Percentiles rank a stretch among this genome's conserved stretches.
Conservation (phyloP, 2,329 filamentous ascomycete genomes). For the Stagonosporopsis rhizophila region DNA sequence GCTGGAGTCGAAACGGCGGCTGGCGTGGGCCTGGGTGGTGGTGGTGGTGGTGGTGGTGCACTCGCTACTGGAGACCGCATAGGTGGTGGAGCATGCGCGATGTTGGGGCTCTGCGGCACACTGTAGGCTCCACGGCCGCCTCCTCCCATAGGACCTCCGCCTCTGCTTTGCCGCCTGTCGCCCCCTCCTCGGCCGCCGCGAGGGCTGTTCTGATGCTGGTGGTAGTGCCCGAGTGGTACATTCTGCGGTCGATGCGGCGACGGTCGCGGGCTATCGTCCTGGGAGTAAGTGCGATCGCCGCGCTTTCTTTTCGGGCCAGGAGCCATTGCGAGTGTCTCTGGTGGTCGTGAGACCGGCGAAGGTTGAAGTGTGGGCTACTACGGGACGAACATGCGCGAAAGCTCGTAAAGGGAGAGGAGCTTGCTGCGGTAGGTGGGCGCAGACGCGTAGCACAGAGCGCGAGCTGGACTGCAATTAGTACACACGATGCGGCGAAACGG, state of each 20-base stretch:
- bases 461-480: background rate
- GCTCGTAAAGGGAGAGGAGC: slow-evolving; percentile 10
- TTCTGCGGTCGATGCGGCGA: slow-evolving; percentile 61
- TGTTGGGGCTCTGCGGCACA: slow-evolving; percentile 40
- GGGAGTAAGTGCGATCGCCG: slow-evolving; percentile 53
- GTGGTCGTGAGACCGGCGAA: slow-evolving; percentile 36
- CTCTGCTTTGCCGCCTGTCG: slow-evolving; percentile 23
- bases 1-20: slow-evolving; percentile 28
- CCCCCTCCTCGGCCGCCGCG: slow-evolving; percentile 39
- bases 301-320: slow-evolving; percentile 65
- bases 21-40: slow-evolving; percentile 23
- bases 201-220: slow-evolving; percentile 47
- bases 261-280: slow-evolving; percentile 53
- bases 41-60: slow-evolving; percentile 27
- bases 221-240: slow-evolving; percentile 60
- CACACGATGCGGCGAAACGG: slow-evolving; percentile 12
- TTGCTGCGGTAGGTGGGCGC: background rate
- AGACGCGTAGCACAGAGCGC: background rate
- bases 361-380: slow-evolving; percentile 27
- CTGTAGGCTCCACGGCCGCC: slow-evolving; percentile 38
- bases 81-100: slow-evolving; percentile 40
- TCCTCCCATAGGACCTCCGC: slow-evolving; percentile 31
- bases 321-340: slow-evolving; percentile 55
- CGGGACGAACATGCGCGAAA: slow-evolving; percentile 40
- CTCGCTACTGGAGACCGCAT: slow-evolving; percentile 41